A percentile compares a stretch with the other conserved stretches of the same genome.
These are phyloP conservation scores for Gastrolobium villosum DNA, from an alignment of 306 rosid genomes.

Conservation along the genomic window DNA sequence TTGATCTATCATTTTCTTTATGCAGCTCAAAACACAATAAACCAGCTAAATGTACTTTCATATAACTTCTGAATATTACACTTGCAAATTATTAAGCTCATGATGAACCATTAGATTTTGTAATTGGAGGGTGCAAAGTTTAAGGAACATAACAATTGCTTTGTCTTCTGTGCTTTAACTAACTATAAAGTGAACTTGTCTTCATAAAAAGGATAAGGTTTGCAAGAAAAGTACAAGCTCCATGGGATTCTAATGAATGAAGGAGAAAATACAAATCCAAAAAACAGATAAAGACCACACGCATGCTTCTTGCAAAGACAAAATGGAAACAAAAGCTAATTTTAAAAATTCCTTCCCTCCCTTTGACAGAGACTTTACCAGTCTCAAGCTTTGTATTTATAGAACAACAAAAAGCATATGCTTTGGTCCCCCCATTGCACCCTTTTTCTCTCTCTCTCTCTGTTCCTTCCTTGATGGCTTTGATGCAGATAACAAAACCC, in stretches of 20 bases:
- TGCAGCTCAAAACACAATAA: conserved; percentile 23
- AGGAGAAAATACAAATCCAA: conserved; percentile 41
- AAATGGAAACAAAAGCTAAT: conserved; percentile 38
- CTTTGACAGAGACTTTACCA: conserved; percentile 46
- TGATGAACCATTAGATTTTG: conserved; percentile 25
- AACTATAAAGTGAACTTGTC: conserved; percentile 15
- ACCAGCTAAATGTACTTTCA: background rate
- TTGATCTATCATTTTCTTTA: conserved; percentile 35
- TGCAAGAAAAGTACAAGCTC: conserved; percentile 14
- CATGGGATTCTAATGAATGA: conserved; percentile 40
- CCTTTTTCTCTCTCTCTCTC: background rate
- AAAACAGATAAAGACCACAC: conserved; percentile 40
- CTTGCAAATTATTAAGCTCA: conserved; percentile 31
- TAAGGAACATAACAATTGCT: background rate
- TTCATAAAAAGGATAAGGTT: conserved; percentile 28
- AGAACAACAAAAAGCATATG: conserved; percentile 44
- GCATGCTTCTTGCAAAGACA: conserved; percentile 50
- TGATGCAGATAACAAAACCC: conserved; percentile 39
- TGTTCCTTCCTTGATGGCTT: conserved; percentile 30
- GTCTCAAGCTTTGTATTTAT: conserved; percentile 38
- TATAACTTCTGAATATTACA: conserved; percentile 3
- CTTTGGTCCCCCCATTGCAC: conserved; percentile 49
- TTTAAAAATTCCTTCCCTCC: conserved; percentile 47
- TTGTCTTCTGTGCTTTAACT: conserved; percentile 15
- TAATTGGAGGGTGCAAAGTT: conserved; percentile 3